Evolutionary conservation across 1,139 yeast genomes (phyloP), one percentile per base, ranked within the genome.

Genomic region (Hanseniaspora gamundiae): DNA sequence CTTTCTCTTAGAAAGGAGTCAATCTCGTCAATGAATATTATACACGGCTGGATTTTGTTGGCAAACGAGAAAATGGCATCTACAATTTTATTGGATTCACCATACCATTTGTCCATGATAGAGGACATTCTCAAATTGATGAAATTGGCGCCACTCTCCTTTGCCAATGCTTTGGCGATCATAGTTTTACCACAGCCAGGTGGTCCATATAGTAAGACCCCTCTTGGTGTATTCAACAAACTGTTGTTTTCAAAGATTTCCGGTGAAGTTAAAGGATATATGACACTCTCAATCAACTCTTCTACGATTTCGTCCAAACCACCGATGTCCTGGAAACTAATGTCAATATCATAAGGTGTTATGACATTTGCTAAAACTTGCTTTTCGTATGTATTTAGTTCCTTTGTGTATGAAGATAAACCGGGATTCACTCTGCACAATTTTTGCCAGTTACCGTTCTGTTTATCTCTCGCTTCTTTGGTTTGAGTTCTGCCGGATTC

Each of bases 171-270:
- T 61, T 88, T 88, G 19, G 97, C 97, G 54, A 91, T 70, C 95
- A 91, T 85, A 10, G 97, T 91, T 63, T 91, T 91, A 47, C 97
- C 97, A 62, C 97, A 91, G 0, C 98, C 97, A 0, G 98, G 97
- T 2, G 98, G 97, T 0, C 98, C 98, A 58, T 86, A 80, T 45
- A 91, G 71, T 39, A 91, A 66, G 2, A 91, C 96, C 24, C 98
- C 98, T 57, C 86, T 88, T 2, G 98, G 98, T 1, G 95, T 91
- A 56, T 82, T 86, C 45, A 91, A 67, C 31, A 76, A 62, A 48
- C 81, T 77, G 53, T 50, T 52, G 47, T 56, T 55, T 26, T 56
- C 48, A 42, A 51, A 52, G 59, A 53, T 47, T 42, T 61, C 70
- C 10, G 62, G 67, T 61, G 70, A 79, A 1, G 94, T 87, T 45